These are phyloP conservation scores for Tolypocladium nubicola DNA, from an alignment of 2,329 filamentous ascomycete species.

Conservation along the genomic window DNA sequence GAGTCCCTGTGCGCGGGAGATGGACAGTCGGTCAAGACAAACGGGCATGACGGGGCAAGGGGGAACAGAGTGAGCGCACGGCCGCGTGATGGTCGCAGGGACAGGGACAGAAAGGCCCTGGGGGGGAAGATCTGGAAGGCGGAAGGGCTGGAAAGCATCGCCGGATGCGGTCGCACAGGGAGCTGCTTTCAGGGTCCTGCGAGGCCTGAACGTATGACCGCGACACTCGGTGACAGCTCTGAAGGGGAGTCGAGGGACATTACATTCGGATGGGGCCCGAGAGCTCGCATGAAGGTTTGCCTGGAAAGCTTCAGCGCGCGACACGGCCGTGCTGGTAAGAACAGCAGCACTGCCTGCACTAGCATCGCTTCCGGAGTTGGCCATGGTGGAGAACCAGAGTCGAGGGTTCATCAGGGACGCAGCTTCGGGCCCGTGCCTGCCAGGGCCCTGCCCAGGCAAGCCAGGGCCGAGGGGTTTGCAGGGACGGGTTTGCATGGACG, in stretches of 20 bases:
- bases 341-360: neutral
- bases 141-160: neutral
- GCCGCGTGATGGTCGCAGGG: neutral
- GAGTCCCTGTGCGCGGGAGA: neutral
- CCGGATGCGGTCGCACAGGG: neutral
- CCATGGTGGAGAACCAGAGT: neutral
- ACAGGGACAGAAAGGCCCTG: neutral
- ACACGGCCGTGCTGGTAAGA: no score
- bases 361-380: neutral
- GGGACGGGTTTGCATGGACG: no score
- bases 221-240: no score
- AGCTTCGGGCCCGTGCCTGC: neutral
- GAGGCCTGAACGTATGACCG: no score
- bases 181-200: neutral
- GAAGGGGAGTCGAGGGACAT: no score
- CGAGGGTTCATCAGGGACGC: neutral
- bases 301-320: no score
- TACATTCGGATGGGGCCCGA: no score
- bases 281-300: neutral
- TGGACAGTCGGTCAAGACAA: neutral
- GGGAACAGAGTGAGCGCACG: neutral
- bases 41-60: neutral
- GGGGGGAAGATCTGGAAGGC: no score
- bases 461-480: no score
- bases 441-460: neutral